Base-by-base conservation (phyloP, 1,284 basidiomycete genomes). In the Clitocybe nebularis region DNA sequence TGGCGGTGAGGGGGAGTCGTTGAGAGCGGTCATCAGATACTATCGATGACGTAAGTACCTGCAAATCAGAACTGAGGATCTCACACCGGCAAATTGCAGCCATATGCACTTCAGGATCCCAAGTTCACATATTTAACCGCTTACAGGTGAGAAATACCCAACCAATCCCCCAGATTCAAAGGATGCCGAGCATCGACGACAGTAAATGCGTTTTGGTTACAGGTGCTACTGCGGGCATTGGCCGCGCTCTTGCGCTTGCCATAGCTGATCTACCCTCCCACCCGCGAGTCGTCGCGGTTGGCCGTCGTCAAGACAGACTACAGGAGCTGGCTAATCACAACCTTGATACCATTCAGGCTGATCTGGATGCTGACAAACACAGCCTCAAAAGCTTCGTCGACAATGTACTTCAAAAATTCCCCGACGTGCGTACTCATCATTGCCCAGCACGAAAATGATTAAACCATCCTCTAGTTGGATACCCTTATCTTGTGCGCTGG, bases 221-320 rank as follows among this genome's bases (percentile, higher is more conserved):
- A 40, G 80, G 81, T 11, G 79, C 77, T 1, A 82, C 81, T 7
- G 64, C 77, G 28, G 80, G 81, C 22, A 76, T 82, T 13, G 81
- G 81, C 11, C 71, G 77, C 5, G 69, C 72, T 19, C 70, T 84
- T n/a, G 79, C 81, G 4, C 63, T 74, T 8, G 67, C 69, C 13
- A 65, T 81, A 35, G 64, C 71, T 37, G 63, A 61, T 20, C 60
- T 80, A 1, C 74, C 77, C 0, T 71, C 68, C 28, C 64, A 68
- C 26, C 78, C 77, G 1, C 68, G 62, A 2, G 74, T 83, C 25
- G 75, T 84, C 41, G 74, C 72, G 17, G 63, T 71, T 16, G 80
- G 80, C 9, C 67, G 79, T 39, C 68, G 79, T 8, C 61, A 72
- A 47, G 71, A 74, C 21, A 60, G 78, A 28, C 66, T 81, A 5